Evolutionary conservation across 1,284 basidiomycete genomes (phyloP).

Genomic region (Thelephora terrestris): DNA sequence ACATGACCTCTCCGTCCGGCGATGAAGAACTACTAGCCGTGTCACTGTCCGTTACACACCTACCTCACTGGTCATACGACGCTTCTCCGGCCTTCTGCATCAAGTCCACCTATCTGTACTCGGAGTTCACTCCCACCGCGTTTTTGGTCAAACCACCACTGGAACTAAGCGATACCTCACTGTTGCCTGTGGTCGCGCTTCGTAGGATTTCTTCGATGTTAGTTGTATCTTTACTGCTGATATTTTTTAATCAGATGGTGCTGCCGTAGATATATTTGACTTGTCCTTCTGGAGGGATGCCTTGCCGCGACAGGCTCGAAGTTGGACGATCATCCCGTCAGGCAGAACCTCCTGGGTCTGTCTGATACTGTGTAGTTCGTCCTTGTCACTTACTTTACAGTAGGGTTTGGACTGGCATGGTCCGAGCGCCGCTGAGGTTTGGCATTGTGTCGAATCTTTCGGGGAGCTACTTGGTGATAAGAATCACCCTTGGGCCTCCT

Average conservation of each 20-base stretch:
- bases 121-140: constrained; percentile 40
- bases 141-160: constrained; percentile 50
- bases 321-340: constrained; percentile 65
- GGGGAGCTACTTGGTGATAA: background rate
- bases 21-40: constrained; percentile 16
- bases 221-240: background rate
- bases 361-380: background rate
- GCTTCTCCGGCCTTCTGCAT: constrained; percentile 25
- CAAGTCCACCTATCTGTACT: constrained; percentile 50
- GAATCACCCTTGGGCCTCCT: constrained; percentile 18
- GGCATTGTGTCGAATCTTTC: constrained; percentile 45
- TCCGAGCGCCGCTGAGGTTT: constrained; percentile 55
- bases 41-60: constrained; percentile 34
- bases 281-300: constrained; percentile 49
- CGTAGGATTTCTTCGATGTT: constrained; percentile 34
- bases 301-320: constrained; percentile 42
- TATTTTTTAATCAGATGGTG: constrained; percentile 48
- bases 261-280: constrained; percentile 59
- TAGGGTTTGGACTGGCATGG: constrained; percentile 86
- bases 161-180: constrained; percentile 14
- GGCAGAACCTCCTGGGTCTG: constrained; percentile 69
- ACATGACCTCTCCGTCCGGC: constrained; percentile 23
- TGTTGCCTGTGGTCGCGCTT: constrained; percentile 56
- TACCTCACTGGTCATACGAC: constrained; percentile 27
- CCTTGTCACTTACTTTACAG: background rate